Percentiles rank a stretch among this genome's conserved stretches.
Evolutionary conservation across 345 rosid species (phyloP).

Genomic region (Linum trigynum): DNA sequence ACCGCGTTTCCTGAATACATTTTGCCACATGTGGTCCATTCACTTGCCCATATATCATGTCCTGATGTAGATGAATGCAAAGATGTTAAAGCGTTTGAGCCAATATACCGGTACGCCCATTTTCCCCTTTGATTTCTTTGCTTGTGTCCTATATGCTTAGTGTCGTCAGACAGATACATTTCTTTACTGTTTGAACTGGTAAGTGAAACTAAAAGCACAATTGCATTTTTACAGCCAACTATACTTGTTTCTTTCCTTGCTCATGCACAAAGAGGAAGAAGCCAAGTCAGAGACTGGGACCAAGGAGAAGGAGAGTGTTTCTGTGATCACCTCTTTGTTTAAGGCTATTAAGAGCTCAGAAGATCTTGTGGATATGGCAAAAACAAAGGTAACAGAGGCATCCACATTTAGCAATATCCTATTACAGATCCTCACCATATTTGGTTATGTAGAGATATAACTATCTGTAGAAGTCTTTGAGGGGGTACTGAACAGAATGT

Average conservation of each 20-base stretch:
- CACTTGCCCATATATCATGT: conserved; percentile 80
- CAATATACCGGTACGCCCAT: conserved; percentile 50
- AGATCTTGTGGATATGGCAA: conserved; percentile 59
- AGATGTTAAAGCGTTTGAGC: conserved; percentile 76
- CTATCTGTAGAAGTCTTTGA: neutral
- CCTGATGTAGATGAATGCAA: conserved; percentile 69
- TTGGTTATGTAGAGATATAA: neutral
- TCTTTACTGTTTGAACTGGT: neutral
- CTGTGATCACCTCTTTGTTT: conserved; percentile 42
- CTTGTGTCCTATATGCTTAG: neutral
- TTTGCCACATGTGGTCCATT: conserved; percentile 64
- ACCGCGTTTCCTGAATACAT: conserved; percentile 55
- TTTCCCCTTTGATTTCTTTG: conserved; percentile 7
- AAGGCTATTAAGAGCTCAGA: conserved; percentile 58
- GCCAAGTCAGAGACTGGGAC: conserved; percentile 50
- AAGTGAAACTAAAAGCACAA: conserved; percentile 1
- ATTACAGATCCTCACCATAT: neutral
- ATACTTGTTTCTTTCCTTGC: conserved; percentile 51
- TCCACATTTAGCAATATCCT: neutral
- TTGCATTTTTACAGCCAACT: conserved; percentile 47
- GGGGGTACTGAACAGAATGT: conserved; percentile 7
- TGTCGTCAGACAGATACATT: neutral
- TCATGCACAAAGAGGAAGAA: conserved; percentile 78
- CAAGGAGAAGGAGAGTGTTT: conserved; percentile 50
- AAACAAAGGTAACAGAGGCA: conserved; percentile 55